Conservation (phyloP, 2,329 filamentous ascomycete species). For the Biscogniauxia mediterranea region DNA sequence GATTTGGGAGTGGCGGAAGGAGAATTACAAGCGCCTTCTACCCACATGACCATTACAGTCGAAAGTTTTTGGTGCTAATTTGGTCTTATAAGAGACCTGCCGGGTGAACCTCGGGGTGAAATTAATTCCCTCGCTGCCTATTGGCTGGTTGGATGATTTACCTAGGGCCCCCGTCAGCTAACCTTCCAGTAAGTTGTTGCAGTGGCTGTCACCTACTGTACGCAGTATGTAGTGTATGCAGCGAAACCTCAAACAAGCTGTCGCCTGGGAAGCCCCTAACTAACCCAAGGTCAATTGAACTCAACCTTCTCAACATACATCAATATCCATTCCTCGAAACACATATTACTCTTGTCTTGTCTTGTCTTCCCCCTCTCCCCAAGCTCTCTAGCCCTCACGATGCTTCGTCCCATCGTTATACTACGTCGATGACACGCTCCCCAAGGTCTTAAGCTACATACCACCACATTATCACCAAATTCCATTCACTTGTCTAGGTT, state of each 20-base stretch:
- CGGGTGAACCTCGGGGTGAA: slow-evolving; percentile 12
- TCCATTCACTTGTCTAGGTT: too few relatives aligned
- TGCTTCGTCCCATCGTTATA: background rate
- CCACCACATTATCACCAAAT: too few relatives aligned
- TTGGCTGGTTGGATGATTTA: background rate
- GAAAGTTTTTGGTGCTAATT: slow-evolving; percentile 16
- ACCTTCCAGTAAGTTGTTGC: too few relatives aligned
- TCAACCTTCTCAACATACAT: background rate
- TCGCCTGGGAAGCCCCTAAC: too few relatives aligned
- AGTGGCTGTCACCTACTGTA: too few relatives aligned
- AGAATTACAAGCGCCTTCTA: slow-evolving; percentile 55
- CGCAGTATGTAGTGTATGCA: too few relatives aligned
- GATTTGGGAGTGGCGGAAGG: slow-evolving; percentile 50
- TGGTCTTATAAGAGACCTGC: background rate
- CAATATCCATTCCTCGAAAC: too few relatives aligned
- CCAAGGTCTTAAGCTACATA: too few relatives aligned
- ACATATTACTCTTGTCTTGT: too few relatives aligned
- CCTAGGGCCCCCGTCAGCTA: too few relatives aligned
- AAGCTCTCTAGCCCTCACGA: background rate
- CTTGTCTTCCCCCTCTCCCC: background rate
- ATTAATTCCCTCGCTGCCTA: background rate
- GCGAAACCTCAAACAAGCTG: too few relatives aligned
- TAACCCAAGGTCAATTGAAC: background rate
- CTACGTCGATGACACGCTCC: background rate
- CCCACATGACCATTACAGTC: slow-evolving; percentile 64